Evolutionary conservation across 1,284 basidiomycete genomes (phyloP), one percentile per base, ranked within the genome.

Genomic region (Irpex sp.): DNA sequence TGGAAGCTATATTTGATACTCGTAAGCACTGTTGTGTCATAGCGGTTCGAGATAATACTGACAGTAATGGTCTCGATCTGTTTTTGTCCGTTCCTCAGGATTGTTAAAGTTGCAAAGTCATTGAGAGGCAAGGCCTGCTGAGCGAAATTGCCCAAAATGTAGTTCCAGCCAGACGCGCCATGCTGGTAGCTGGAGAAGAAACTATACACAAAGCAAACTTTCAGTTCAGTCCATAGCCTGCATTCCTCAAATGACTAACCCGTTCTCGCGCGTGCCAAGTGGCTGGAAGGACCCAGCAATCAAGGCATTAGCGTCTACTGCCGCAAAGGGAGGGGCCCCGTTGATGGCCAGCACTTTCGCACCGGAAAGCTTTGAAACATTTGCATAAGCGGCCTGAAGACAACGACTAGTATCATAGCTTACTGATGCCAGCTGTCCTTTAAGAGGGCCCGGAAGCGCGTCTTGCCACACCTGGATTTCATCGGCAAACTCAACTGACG

Each of bases 131-230:
- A 79, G 1, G 82, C 76, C 67, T 83, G 79, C 64, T 84, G 82
- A 1, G 85, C 86, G 70, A 88, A 88, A 64, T 87, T 83, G 15
- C 86, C 86, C 80, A 87, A 78, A 64, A 79, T 70, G 66, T 89
- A 89, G 2, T 74, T 79, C 85, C 85, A 87, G 4, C 81, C 80
- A 6, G 68, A 68, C 3, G 77, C 70, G 1, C 70, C 73, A 19
- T 70, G 68, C 57, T 75, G 68, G 67, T 79, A 79, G 61, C 76
- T 78, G 31, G 79, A 72, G 70, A 79, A 80, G 73, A 79, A 79
- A 37, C 77, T 78, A 59, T 44, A 15, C 17, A 51, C 40, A 49
- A 19, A 6, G 31, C 19, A 57, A 51, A 38, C 58, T 49, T 17
- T 59, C 6, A 65, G 58, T 15, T 44, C 57, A 15, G 26, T 5